Evolutionary conservation across 2,329 filamentous ascomycete species (phyloP), one percentile per base, ranked within the genome.

Genomic region (Fusarium sarcochroum): DNA sequence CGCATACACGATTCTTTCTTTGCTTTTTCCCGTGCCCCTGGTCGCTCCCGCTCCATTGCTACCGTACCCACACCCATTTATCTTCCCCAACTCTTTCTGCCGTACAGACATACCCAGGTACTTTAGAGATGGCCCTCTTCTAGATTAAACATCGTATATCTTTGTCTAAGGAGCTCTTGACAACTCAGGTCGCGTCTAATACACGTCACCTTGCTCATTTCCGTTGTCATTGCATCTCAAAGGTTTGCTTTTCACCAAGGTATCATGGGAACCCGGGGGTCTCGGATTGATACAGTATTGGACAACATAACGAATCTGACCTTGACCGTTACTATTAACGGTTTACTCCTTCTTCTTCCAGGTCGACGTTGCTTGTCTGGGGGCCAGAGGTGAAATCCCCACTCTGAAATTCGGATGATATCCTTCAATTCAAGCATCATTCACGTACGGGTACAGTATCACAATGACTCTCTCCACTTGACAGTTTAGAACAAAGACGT

Each of bases 1-100:
- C 42, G 64, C 71, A 73, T 73, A 73, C 69, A 73, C 69, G 71
- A 72, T 57, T 67, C 30, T 58, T 49, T 72, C 23, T 48, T 72
- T 72, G 65, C 69, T 72, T 72, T 72, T 72, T 62, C 23, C 53
- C 49, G 58, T 69, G 41, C 61, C 60, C 70, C 66, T 68, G 60
- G 63, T 62, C 63, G 38, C 60, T 68, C 61, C 65, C 54, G 63
- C 50, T 38, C 45, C 44, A 54, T 64, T 70, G 51, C 46, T 58
- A 70, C 69, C 55, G 63, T 51, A 68, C 59, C 63, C 71, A 72
- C 67, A 61, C 66, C 38, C 47, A 46, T 58, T 44, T 30, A 30
- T 15, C 7, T 58, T 42, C 48, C 49, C 48, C 34, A 25, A 41
- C 38, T 15, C 27, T 23, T 9, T 38, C 15, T 56, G 35, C 49